Base-by-base conservation (phyloP, 2,329 filamentous ascomycete species). In the Exserohilum turcica region DNA sequence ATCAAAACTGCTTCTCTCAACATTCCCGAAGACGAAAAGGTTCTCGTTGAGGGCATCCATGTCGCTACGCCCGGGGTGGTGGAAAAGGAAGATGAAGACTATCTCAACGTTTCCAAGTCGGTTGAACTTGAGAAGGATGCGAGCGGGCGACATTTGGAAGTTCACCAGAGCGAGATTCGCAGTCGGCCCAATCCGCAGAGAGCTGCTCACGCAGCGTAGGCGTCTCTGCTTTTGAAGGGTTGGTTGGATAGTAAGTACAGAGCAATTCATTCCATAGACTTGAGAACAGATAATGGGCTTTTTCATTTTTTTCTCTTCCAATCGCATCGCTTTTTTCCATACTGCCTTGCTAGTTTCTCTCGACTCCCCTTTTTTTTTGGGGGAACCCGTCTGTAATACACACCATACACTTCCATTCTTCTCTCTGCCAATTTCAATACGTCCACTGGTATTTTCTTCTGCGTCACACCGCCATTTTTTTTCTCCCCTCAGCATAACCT, bases 1-100 rank as follows among this genome's bases (percentile, higher is more conserved):
- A 57, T 54, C 35, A 60, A 57, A 33, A 54, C 65, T 19, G 42
- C 43, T 16, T 29, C 55, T 13, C 48, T 54, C 28, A 46, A 59
- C 3, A 57, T 60, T 2, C 50, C 60, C 3, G 67, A 66, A 43
- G 57, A 67, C 28, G 69, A 73, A 32, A 61, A 67, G 50, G 67
- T 72, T 8, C 47, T 73, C 3, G 60, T 74, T 9, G 70, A 74
- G 57, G 71, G 71, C 16, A 73, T 61, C 7, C 57, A 68, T 44
- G 64, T 74, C 19, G 56, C 59, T 16, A 72, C 71, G 21, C 69
- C 69, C 32, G 65, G 63, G 16, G 60, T 63, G 24, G 53, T 56
- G n/a, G 47, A 57, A 21, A 47, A 54, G 9, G 60, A 61, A 19
- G 60, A 50, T 3, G 46, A 57, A 43, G 65, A 70, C 32, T 71